Conservation (phyloP, 1,139 yeast species). For the Saccharomyces pastorianus region DNA sequence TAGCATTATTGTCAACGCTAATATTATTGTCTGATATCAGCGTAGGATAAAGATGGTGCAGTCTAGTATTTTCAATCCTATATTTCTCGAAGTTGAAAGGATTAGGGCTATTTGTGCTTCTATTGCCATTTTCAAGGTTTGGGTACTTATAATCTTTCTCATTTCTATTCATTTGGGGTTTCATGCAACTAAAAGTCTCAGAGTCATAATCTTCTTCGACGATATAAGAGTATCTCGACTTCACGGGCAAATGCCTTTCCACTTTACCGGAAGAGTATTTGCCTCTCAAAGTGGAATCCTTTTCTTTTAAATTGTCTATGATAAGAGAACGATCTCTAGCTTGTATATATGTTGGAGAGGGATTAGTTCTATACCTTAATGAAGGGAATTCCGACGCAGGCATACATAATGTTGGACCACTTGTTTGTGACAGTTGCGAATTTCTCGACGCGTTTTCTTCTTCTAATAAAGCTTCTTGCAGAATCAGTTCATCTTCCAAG, state of each 20-base stretch:
- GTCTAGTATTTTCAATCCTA: conserved; percentile 3
- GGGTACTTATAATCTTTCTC: background rate
- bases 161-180: background rate
- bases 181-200: conserved; percentile 1
- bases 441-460: conserved; percentile 10
- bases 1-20: background rate
- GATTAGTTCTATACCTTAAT: conserved; percentile 12
- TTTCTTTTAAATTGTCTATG: conserved; percentile 7
- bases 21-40: background rate
- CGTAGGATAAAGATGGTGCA: conserved; percentile 1
- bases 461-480: conserved; percentile 23
- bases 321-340: conserved; percentile 3
- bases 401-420: conserved; percentile 20
- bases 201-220: conserved; percentile 27
- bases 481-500: conserved; percentile 27
- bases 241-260: conserved; percentile 25
- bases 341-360: background rate
- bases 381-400: conserved; percentile 31
- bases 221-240: conserved; percentile 27
- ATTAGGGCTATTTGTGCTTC: background rate
- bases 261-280: conserved; percentile 17
- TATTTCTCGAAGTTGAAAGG: conserved; percentile 2
- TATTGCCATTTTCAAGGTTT: background rate
- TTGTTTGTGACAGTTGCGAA: conserved; percentile 1
- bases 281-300: conserved; percentile 13